These are phyloP conservation scores for Neofusicoccum parvum DNA, from an alignment of 2,329 filamentous ascomycete genomes.

Conservation along the genomic window DNA sequence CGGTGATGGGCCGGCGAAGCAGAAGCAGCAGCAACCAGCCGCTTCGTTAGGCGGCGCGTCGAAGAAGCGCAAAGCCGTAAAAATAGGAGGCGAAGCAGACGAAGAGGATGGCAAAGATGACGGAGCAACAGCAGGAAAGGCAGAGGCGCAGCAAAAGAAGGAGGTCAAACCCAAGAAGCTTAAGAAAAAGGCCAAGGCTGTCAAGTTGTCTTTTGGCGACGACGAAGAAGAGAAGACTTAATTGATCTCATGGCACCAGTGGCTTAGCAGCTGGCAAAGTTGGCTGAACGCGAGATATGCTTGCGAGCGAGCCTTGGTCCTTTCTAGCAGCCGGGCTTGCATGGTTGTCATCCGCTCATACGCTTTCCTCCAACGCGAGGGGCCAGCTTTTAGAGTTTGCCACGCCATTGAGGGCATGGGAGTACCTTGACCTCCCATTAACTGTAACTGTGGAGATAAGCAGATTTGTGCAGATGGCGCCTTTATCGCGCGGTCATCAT, in stretches of 20 bases:
- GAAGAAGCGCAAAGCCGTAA: slow-evolving; percentile 43
- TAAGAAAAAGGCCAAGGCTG: slow-evolving; percentile 39
- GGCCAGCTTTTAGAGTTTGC: neutral
- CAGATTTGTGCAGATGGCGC: neutral
- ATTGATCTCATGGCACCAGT: neutral
- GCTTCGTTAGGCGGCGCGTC: slow-evolving; percentile 34
- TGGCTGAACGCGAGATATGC: neutral
- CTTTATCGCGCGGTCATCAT: neutral
- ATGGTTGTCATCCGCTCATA: neutral
- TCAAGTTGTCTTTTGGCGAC: slow-evolving; percentile 43
- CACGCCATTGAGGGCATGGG: neutral
- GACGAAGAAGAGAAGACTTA: slow-evolving; percentile 5
- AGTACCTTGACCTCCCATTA: neutral
- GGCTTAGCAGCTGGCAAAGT: neutral
- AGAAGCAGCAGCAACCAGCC: slow-evolving; percentile 30
- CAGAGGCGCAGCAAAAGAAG: slow-evolving; percentile 23
- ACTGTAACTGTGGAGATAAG: neutral
- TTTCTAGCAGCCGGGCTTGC: too few relatives aligned
- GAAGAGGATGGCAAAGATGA: slow-evolving; percentile 26
- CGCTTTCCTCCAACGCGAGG: neutral
- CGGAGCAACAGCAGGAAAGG: slow-evolving; percentile 22
- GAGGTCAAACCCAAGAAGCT: slow-evolving; percentile 34
- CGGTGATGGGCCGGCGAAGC: neutral
- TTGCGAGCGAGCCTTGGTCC: neutral
- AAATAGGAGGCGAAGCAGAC: slow-evolving; percentile 34